Base-by-base conservation (phyloP, 192 early-diverging fungal species). In the Gorgonomyces haynaldii region DNA sequence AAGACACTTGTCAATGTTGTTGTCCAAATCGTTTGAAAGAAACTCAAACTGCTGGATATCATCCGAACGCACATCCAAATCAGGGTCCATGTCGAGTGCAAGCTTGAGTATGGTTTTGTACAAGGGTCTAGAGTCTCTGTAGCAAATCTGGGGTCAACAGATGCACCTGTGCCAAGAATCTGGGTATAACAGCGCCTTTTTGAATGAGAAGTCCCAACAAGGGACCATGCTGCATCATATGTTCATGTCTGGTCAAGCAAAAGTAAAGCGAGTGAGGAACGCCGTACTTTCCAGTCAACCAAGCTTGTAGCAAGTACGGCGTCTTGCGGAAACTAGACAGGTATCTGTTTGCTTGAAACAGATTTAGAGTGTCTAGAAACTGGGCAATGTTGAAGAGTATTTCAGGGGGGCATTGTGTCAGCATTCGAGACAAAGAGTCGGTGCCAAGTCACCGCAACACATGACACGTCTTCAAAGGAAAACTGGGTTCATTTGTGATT, bases 11-110 rank as follows among this genome's bases (percentile, higher is more conserved):
- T 49, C 35, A 15, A 49, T 26, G 19, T 49, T 35, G 23, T 35
- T 24, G 17, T 49, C 32, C 24, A 49, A 38, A 25, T 38, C 36
- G 21, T 49, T 49, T 49, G 34, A 35, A 23, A 49, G 32, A 28
- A 35, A 49, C 35, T 49, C 46, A 20, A 49, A 49, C n/a, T 15
- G n/a, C 0, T 24, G 15, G 22, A 49, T 26, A 38, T 49, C 46
- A 49, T 49, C 24, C n/a, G 24, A 22, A 34, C 3, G 4, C 24
- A 49, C 22, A 17, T 49, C 46, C 24, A 35, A 3, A 26, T 49
- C 22, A 23, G 16, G 31, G 23, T 49, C 22, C 19, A 49, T 20
- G n/a, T n/a, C 3, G 12, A 26, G 8, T 22, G 46, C 45, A 30
- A 22, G 19, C 30, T 46, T n/a, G 13, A 35, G 15, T 7, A 46